phyloP scores from a whole-genome alignment of 1,284 basidiomycete species.

The Fomitopsis palustris region DNA sequence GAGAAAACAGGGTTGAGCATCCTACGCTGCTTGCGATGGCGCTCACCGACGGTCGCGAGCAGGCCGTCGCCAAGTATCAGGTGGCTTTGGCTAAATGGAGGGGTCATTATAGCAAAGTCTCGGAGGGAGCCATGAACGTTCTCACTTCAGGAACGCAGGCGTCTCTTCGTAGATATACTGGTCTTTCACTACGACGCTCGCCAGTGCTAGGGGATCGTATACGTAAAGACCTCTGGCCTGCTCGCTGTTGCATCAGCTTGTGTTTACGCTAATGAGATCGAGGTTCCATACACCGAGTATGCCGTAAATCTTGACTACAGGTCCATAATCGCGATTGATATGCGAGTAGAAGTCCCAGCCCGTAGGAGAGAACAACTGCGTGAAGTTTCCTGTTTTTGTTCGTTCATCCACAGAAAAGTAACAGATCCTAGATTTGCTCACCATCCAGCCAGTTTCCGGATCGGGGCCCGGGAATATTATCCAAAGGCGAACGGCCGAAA shows the following conservation, averaged over 20 bases:
- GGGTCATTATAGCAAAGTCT: neutral
- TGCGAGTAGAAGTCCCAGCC: constrained; percentile 16
- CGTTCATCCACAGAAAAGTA: too few relatives aligned
- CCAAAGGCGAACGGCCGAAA: constrained; percentile 9
- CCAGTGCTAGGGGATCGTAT: constrained; percentile 25
- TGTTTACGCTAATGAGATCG: neutral
- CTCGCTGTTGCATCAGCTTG: neutral
- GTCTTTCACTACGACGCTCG: constrained; percentile 30
- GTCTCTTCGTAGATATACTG: constrained; percentile 27
- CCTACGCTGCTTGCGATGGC: constrained; percentile 24
- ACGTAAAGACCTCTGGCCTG: constrained; percentile 18
- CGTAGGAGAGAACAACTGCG: neutral
- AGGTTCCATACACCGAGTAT: constrained; percentile 7
- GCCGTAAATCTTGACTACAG: constrained; percentile 15
- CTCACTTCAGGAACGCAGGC: neutral
- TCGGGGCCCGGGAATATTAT: constrained; percentile 19
- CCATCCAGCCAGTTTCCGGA: constrained; percentile 14
- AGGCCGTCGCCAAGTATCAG: constrained; percentile 18
- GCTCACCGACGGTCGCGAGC: constrained; percentile 18
- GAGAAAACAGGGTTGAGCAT: constrained; percentile 26
- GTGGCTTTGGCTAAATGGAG: neutral
- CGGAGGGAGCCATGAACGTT: constrained; percentile 1
- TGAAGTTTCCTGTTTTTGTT: neutral
- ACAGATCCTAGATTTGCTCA: neutral
- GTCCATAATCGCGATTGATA: constrained; percentile 17